A percentile compares a stretch with the other conserved stretches of the same genome.
These are phyloP conservation scores for Trichosphaerium sp. DNA, from an alignment of 78 protist genomes.

Conservation along the genomic window DNA sequence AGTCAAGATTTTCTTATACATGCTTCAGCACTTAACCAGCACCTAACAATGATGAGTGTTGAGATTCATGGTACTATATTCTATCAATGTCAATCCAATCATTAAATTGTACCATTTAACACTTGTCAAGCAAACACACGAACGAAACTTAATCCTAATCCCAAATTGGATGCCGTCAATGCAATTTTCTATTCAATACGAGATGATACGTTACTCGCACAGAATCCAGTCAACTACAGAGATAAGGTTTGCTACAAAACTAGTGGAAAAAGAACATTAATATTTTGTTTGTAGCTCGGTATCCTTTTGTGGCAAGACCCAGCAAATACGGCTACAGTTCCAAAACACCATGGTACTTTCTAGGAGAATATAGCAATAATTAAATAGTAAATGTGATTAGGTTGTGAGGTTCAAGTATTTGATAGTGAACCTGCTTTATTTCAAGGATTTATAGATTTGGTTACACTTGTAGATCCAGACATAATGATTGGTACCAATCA, in stretches of 20 bases:
- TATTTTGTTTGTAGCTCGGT: neutral
- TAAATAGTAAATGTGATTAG: neutral
- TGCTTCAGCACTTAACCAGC: constrained; percentile 11
- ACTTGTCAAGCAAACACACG: constrained; percentile 2
- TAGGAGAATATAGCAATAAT: neutral
- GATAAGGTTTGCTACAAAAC: neutral
- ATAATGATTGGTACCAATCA: constrained; percentile 57
- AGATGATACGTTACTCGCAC: constrained; percentile 38
- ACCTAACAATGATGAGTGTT: constrained; percentile 30
- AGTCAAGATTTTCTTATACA: too few species aligned
- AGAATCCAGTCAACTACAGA: constrained; percentile 14
- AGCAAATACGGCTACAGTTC: neutral
- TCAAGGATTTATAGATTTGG: constrained; percentile 11
- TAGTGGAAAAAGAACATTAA: neutral
- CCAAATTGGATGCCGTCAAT: constrained; percentile 21
- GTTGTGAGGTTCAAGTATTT: neutral
- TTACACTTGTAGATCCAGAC: constrained; percentile 66
- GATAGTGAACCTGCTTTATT: constrained; percentile 27
- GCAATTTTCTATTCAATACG: constrained; percentile 26
- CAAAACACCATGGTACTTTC: neutral
- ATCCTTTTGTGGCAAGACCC: neutral
- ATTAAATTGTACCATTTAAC: neutral
- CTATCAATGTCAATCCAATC: too few species aligned
- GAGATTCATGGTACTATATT: constrained; percentile 37
- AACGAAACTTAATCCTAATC: constrained; percentile 29